Evolutionary conservation across 257 asterid genomes (phyloP).

Genomic region (Verbascum thapsus): DNA sequence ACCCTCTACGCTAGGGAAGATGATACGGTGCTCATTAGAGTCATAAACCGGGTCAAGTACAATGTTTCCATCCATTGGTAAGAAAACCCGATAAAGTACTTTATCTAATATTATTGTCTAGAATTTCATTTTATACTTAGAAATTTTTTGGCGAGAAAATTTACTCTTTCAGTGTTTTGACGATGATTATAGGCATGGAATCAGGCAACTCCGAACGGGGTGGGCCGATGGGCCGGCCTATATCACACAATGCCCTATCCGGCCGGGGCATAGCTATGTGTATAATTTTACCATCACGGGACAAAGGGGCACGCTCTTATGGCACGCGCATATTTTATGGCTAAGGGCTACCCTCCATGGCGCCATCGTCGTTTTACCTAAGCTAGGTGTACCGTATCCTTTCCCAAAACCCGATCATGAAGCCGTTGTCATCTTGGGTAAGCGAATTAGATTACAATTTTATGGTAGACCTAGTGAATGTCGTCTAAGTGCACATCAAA

Average conservation of each 20-base stretch:
- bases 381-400: constrained; percentile 82
- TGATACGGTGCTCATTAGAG: constrained; percentile 57
- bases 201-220: constrained; percentile 78
- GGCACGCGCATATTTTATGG: constrained; percentile 96
- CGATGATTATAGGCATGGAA: constrained; percentile 65
- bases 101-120: neutral
- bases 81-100: neutral
- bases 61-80: constrained; percentile 76
- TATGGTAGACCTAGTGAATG: too few relatives aligned
- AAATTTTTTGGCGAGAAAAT: neutral
- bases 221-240: constrained; percentile 99
- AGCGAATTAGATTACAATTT: neutral
- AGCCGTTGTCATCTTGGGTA: constrained; percentile 66
- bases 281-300: constrained; percentile 88
- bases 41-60: constrained; percentile 63
- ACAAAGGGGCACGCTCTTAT: constrained; percentile 84
- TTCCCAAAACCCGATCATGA: constrained; percentile 90
- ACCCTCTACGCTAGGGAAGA: constrained; percentile 70
- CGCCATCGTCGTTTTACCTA: constrained; percentile 81
- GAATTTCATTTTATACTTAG: neutral
- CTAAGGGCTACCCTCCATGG: constrained; percentile 84
- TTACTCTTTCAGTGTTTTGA: neutral
- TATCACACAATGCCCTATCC: constrained; percentile 91
- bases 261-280: constrained; percentile 64
- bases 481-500: too few relatives aligned